phyloP scores from a whole-genome alignment of 2,329 filamentous ascomycete genomes.

The Aspergillus quadricinctus region DNA sequence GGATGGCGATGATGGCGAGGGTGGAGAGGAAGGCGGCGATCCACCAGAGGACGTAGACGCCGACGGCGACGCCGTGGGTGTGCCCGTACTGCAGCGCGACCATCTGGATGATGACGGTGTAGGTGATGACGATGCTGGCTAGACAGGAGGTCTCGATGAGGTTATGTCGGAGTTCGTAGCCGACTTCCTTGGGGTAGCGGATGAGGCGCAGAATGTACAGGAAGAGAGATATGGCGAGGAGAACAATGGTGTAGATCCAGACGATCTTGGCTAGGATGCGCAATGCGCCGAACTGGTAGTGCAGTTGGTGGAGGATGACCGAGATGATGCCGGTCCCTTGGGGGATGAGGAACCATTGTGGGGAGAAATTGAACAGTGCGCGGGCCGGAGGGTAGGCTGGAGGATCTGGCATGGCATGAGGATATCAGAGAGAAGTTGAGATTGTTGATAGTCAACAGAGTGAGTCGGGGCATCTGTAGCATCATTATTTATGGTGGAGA shows the following conservation, averaged over 20 bases:
- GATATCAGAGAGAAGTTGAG: no score
- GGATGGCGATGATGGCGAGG: slow-evolving; percentile 28
- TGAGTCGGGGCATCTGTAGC: no score
- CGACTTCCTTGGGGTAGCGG: slow-evolving; percentile 30
- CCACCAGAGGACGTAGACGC: slow-evolving; percentile 42
- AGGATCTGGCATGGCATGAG: neutral
- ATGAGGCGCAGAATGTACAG: slow-evolving; percentile 31
- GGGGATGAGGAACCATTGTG: slow-evolving; percentile 37
- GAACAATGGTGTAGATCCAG: slow-evolving; percentile 36
- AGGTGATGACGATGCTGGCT: slow-evolving; percentile 36
- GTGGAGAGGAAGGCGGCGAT: slow-evolving; percentile 31
- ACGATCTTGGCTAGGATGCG: slow-evolving; percentile 34
- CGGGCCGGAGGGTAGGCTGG: slow-evolving; percentile 9
- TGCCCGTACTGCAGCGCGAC: slow-evolving; percentile 48
- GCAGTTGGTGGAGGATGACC: slow-evolving; percentile 33
- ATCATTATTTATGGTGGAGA: no score
- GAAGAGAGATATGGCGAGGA: slow-evolving; percentile 25
- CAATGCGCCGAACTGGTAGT: slow-evolving; percentile 41
- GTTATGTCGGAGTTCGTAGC: slow-evolving; percentile 24
- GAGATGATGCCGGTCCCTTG: slow-evolving; percentile 37
- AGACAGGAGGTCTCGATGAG: slow-evolving; percentile 37
- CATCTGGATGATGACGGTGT: slow-evolving; percentile 31
- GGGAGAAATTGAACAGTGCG: slow-evolving; percentile 31
- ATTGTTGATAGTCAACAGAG: no score
- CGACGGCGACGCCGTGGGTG: slow-evolving; percentile 16